Conservation (phyloP, 2,329 filamentous ascomycete genomes). For the Claviceps lovelessii region DNA sequence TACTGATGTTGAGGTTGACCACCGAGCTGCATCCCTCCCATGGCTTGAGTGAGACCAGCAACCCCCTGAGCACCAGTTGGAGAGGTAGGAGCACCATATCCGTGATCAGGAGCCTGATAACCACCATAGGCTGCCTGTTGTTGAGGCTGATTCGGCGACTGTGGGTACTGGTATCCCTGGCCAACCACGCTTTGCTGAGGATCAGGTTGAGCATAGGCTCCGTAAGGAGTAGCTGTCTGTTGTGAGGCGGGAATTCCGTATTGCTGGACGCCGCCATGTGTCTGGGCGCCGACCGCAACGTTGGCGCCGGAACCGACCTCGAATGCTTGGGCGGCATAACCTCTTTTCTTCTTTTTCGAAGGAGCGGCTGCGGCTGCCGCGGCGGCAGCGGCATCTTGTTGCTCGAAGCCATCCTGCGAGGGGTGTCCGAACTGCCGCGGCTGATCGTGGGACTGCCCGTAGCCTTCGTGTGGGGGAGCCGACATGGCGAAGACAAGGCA, state of each 20-base stretch:
- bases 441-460: slow-evolving; percentile 33
- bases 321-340: slow-evolving; percentile 88
- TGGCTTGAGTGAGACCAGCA: slow-evolving; percentile 66
- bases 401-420: slow-evolving; percentile 19
- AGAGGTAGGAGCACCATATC: slow-evolving; percentile 35
- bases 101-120: slow-evolving; percentile 38
- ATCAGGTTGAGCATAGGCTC: slow-evolving; percentile 43
- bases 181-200: slow-evolving; percentile 21
- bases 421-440: slow-evolving; percentile 29
- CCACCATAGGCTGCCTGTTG: slow-evolving; percentile 26
- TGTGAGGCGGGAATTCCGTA: slow-evolving; percentile 33
- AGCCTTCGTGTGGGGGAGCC: slow-evolving; percentile 41
- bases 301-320: slow-evolving; percentile 85
- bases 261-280: slow-evolving; percentile 23
- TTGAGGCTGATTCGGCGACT: slow-evolving; percentile 30
- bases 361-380: slow-evolving; percentile 28
- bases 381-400: slow-evolving; percentile 20
- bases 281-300: slow-evolving; percentile 40
- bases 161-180: slow-evolving; percentile 28
- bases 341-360: slow-evolving; percentile 76
- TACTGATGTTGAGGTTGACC: slow-evolving; percentile 28
- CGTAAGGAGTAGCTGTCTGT: slow-evolving; percentile 34
- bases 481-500: slow-evolving; percentile 34
- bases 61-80: slow-evolving; percentile 33
- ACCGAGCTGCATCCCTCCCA: slow-evolving; percentile 74